Base-by-base conservation (phyloP, 2,329 filamentous ascomycete genomes). In the Cryphonectria radicalis region DNA sequence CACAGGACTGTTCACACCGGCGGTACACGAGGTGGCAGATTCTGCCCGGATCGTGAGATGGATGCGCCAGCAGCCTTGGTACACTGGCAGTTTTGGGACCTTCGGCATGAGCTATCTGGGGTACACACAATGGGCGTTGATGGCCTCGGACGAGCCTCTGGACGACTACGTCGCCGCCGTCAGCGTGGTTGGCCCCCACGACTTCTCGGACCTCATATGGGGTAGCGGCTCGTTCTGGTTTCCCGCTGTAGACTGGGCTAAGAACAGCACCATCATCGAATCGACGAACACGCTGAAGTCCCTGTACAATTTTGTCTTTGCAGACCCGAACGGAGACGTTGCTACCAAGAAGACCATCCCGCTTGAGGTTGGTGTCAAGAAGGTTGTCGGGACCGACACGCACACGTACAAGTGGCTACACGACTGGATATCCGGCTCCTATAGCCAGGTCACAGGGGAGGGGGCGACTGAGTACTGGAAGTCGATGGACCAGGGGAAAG, bases 21-120 rank as follows among this genome's bases (percentile, higher is more conserved):
- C 25, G 3, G 63, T 64, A 22, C 57, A 55, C 25, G 74, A 76
- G 11, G 5, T 22, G 25, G 46, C 70, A 4, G 75, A 76, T 42
- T 43, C 69, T 3, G 70, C 69, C 22, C 69, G 69, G 46, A 65
- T 76, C 35, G 73, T 76, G 32, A 42, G 6, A 5, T 76, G 75
- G 75, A 76, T 75, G 74, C 72, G 74, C 19, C 50, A 50, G 22
- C 75, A 76, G 68, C 35, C 65, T 0, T 76, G 75, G 75, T 76
- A 76, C 64, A 73, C 74, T 0, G 75, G 75, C 32, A 66, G 50
- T 25, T 76, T 76, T 35, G 74, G 66, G n/a, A 76, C 74, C 1
- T 14, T 74, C 0, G 75, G 75, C 14, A 59, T 66, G 37, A 74
- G 71, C 46, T 76, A 75, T 63, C 65, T 76, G 40, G 72, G 73